Percentiles rank a stretch among this genome's conserved stretches.
Evolutionary conservation across 805 yeast species (phyloP).

Genomic region (Kazachstania africana): DNA sequence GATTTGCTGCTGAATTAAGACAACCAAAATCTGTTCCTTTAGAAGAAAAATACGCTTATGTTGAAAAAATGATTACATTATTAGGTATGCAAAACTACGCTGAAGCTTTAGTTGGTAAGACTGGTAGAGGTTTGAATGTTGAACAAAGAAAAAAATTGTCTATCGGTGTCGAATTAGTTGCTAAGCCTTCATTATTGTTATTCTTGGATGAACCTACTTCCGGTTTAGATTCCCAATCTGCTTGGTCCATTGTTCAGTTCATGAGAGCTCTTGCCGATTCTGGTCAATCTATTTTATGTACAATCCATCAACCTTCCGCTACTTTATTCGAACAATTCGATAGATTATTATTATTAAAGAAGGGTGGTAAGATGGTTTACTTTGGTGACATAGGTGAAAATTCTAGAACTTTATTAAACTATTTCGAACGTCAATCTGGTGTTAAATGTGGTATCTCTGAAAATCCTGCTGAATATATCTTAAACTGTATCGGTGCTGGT

Average conservation of each 20-base stretch:
- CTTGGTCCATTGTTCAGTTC: constrained; percentile 58
- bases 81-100: constrained; percentile 61
- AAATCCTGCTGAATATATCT: constrained; percentile 69
- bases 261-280: constrained; percentile 56
- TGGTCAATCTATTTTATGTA: constrained; percentile 67
- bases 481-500: constrained; percentile 70
- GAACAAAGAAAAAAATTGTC: constrained; percentile 59
- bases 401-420: constrained; percentile 44
- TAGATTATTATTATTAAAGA: constrained; percentile 51
- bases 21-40: constrained; percentile 48
- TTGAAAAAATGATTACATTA: constrained; percentile 53
- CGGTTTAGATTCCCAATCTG: constrained; percentile 56
- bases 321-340: constrained; percentile 57
- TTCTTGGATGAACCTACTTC: constrained; percentile 68
- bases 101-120: constrained; percentile 70
- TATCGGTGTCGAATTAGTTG: constrained; percentile 62
- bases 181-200: constrained; percentile 51
- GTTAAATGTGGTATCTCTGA: constrained; percentile 47
- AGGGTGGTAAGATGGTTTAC: constrained; percentile 72
- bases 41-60: constrained; percentile 53
- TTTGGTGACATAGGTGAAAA: constrained; percentile 70
- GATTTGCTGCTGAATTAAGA: constrained; percentile 61
- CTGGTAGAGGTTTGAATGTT: constrained; percentile 61
- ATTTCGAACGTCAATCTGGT: constrained; percentile 67
- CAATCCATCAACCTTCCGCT: constrained; percentile 73